Evolutionary conservation across 2,329 filamentous ascomycete genomes (phyloP).

Genomic region (Alternaria metachromatica): DNA sequence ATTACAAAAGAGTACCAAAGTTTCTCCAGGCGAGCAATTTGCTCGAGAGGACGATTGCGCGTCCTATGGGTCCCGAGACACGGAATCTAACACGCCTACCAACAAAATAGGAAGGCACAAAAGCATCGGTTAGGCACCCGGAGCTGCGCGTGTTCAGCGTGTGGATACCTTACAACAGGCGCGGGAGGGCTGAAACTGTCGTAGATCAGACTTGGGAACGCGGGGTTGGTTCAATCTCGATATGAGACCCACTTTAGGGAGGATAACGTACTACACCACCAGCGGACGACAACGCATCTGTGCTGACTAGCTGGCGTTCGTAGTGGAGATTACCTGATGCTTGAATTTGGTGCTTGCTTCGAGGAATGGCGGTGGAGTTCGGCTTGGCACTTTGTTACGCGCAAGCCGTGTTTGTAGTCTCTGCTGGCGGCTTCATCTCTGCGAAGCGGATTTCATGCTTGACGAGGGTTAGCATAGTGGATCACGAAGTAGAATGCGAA

Average conservation of each 20-base stretch:
- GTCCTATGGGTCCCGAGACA: conserved; percentile 32
- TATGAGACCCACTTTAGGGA: conserved; percentile 25
- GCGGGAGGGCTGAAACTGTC: conserved; percentile 8
- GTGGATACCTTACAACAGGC: conserved; percentile 8
- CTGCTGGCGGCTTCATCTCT: conserved; percentile 11
- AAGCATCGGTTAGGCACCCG: conserved; percentile 7
- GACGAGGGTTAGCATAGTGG: conserved; percentile 14
- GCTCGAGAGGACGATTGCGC: conserved; percentile 25
- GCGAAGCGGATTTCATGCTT: conserved; percentile 15
- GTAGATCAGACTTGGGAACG: conserved; percentile 22
- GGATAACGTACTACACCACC: conserved; percentile 14
- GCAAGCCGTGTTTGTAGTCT: conserved; percentile 11
- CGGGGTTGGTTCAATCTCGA: conserved; percentile 30
- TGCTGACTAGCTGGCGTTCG: conserved; percentile 15
- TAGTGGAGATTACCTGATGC: conserved; percentile 27
- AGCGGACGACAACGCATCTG: conserved; percentile 26
- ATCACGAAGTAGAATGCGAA: conserved; percentile 3
- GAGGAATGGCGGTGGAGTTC: conserved; percentile 16
- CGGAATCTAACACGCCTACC: conserved; percentile 15
- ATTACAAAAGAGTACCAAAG: conserved; percentile 9
- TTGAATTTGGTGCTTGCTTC: conserved; percentile 15
- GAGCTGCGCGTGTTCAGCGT: conserved; percentile 4
- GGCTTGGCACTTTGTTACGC: conserved; percentile 20
- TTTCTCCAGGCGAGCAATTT: conserved; percentile 9
- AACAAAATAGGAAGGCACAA: conserved; percentile 29